phyloP scores from a whole-genome alignment of 2,329 filamentous ascomycete genomes.

The Curvularia sp. region DNA sequence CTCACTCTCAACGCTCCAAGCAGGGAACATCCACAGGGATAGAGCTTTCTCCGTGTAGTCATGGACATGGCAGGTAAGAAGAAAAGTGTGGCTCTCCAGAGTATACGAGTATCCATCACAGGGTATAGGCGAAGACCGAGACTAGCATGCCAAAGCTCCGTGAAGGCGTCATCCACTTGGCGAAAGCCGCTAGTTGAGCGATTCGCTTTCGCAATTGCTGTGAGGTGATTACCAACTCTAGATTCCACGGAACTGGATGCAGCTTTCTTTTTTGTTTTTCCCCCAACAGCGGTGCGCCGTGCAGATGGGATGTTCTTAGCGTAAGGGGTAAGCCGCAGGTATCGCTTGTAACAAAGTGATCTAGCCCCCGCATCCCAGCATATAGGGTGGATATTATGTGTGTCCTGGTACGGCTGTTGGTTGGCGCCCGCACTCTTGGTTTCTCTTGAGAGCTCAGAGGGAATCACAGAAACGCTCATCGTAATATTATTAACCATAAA shows the following conservation, averaged over 20 bases:
- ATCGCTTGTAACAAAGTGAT: constrained; percentile 5
- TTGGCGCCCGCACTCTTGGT: neutral
- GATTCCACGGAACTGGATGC: constrained; percentile 3
- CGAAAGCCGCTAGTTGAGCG: neutral
- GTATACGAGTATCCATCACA: neutral
- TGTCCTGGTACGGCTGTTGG: constrained; percentile 1
- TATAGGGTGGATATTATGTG: neutral
- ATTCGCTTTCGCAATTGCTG: neutral
- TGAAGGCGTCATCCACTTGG: neutral
- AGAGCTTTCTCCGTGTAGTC: constrained; percentile 14
- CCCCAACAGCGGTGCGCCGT: constrained; percentile 4
- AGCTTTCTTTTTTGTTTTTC: constrained; percentile 7
- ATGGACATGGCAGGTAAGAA: constrained; percentile 23
- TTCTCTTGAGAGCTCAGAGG: neutral
- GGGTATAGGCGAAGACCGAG: neutral
- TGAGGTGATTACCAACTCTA: neutral
- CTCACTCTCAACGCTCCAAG: constrained; percentile 51
- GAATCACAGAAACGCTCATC: neutral
- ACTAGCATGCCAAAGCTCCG: neutral
- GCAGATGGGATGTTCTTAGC: constrained; percentile 3
- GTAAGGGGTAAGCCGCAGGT: constrained; percentile 13
- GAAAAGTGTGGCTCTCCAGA: neutral
- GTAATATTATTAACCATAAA: neutral
- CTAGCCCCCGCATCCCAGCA: constrained; percentile 1
- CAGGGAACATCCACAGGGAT: constrained; percentile 22